Evolutionary conservation across 148 eudicot genomes (phyloP), one percentile per base, ranked within the genome.

Genomic region (Heliosperma pusillum): DNA sequence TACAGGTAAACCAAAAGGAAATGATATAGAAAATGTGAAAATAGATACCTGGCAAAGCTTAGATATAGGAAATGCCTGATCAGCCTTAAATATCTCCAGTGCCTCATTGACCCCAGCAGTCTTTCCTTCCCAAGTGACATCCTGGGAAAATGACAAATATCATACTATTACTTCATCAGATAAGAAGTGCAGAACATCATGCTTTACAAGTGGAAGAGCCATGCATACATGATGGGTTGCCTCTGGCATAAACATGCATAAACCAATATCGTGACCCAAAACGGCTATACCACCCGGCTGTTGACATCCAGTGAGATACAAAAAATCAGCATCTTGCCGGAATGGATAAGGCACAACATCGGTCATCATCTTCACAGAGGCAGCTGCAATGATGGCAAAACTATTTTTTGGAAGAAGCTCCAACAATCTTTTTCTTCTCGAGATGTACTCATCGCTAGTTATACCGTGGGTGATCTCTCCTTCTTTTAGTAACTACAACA

Each of bases 171-270:
- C 40, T 29, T 12, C 57, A 52, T 58, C 53, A 70, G 77, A 73
- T 53, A 17, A 53, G 6, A 77, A 17, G 30, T 1, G 36, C 65
- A 45, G 36, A 72, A 36, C 24, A 62, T 40, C 66, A 53, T 52
- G 62, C 67, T 70, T 55, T 19, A 70, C 7, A 70, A 59, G 40
- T 73, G 63, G 57, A 57, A 73, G 3, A 4, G 67, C 16, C 55
- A n/a, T 22, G 73, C 90, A 71, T 89, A 93, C 97, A 73, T 88
- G 86, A 73, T 80, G 82, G 62, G 77, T 86, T 60, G 92, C 71
- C 82, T 93, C 91, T 17, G 98, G 97, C 98, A 93, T 89, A 84
- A 93, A 93, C 98, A 93, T 93, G 91, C 98, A 93, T 68, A 93
- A 86, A 71, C 98, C 98, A 82, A 84, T 81, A 4, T 91, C 88